A percentile compares a stretch with the other conserved stretches of the same genome.
These are phyloP conservation scores for Talaromyces sp. DNA, from an alignment of 2,329 filamentous ascomycete genomes.

Conservation along the genomic window DNA sequence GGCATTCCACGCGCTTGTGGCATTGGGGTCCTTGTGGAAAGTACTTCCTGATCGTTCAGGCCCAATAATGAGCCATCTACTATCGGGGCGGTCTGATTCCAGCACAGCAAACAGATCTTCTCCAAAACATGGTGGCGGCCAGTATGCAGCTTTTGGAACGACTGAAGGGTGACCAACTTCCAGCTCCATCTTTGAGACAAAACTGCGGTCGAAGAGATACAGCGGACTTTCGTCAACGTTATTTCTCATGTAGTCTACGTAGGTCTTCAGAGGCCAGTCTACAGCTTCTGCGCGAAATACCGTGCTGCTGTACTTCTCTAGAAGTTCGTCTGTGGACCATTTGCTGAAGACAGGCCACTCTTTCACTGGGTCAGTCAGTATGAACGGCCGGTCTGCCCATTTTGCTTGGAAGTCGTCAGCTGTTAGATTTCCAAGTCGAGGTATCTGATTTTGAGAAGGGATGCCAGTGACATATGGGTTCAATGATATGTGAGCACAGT, in stretches of 20 bases:
- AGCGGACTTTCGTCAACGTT: conserved; percentile 81
- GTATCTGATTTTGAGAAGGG: conserved; percentile 66
- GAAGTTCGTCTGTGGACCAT: conserved; percentile 68
- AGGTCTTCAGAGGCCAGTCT: conserved; percentile 81
- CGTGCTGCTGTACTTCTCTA: conserved; percentile 58
- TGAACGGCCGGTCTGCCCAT: conserved; percentile 80
- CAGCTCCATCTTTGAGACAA: conserved; percentile 79
- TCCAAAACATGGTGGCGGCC: conserved; percentile 77
- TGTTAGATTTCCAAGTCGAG: conserved; percentile 62
- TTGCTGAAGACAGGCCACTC: conserved; percentile 70
- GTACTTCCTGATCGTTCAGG: conserved; percentile 83
- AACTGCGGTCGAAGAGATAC: conserved; percentile 84
- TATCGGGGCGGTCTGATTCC: conserved; percentile 71
- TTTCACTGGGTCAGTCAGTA: conserved; percentile 75
- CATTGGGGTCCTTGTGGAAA: conserved; percentile 79
- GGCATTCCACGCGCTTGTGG: conserved; percentile 82
- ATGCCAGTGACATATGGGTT: conserved; percentile 64
- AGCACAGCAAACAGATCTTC: conserved; percentile 79
- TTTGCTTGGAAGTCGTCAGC: conserved; percentile 66
- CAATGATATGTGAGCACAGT: conserved; percentile 72
- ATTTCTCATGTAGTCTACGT: conserved; percentile 74
- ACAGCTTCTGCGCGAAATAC: conserved; percentile 87
- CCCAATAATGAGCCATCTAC: conserved; percentile 88
- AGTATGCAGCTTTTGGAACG: conserved; percentile 58
- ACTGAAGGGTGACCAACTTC: conserved; percentile 45